These are phyloP conservation scores for Rhizopus sp. DNA, from an alignment of 371 early-diverging fungal species.

Conservation along the genomic window DNA sequence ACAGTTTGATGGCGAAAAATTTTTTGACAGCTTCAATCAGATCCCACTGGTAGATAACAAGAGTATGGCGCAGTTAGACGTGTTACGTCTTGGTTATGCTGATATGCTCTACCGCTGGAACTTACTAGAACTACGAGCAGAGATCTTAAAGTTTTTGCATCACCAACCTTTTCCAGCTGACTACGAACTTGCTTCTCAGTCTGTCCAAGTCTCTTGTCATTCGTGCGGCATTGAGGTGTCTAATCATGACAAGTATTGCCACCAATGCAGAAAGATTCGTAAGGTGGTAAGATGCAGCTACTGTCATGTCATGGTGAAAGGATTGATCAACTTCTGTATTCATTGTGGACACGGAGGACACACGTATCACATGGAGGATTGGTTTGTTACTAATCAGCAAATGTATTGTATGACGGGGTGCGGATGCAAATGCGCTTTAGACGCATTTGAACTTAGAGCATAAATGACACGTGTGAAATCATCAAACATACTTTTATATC, in stretches of 20 bases:
- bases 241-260: slow-evolving; percentile 41
- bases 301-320: slow-evolving; percentile 63
- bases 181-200: slow-evolving; percentile 26
- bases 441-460: slow-evolving; percentile 20
- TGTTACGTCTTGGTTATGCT: slow-evolving; percentile 68
- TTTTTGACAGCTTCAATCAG: slow-evolving; percentile 42
- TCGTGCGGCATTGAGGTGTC: slow-evolving; percentile 53
- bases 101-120: slow-evolving; percentile 82
- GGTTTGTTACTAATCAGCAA: slow-evolving; percentile 37
- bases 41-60: slow-evolving; percentile 58
- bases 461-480: slow-evolving; percentile 1
- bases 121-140: slow-evolving; percentile 71
- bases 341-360: slow-evolving; percentile 76
- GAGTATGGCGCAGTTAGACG: slow-evolving; percentile 51
- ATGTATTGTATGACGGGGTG: slow-evolving; percentile 51
- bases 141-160: slow-evolving; percentile 68
- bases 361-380: slow-evolving; percentile 44
- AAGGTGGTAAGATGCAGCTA: slow-evolving; percentile 60
- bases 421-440: slow-evolving; percentile 47
- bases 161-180: slow-evolving; percentile 21
- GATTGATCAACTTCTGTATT: slow-evolving; percentile 69
- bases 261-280: slow-evolving; percentile 53
- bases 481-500: too few relatives aligned
- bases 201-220: slow-evolving; percentile 56
- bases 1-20: slow-evolving; percentile 58